phyloP scores from a whole-genome alignment of 768 basidiomycete genomes.

The Amanita rubescens region DNA sequence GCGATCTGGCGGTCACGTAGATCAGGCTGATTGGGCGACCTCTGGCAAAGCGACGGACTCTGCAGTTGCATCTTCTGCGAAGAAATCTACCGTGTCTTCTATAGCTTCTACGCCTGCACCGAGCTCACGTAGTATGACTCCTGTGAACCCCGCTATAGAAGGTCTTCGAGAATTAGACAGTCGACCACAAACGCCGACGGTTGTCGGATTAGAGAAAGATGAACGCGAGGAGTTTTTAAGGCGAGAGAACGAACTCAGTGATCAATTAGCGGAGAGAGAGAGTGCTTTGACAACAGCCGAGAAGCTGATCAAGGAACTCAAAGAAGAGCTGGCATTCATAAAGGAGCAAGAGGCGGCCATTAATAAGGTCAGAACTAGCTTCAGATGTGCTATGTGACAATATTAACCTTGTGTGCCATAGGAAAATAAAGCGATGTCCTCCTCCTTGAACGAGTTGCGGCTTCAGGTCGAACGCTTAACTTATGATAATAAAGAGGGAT shows the following conservation, averaged over 20 bases:
- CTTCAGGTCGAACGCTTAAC: slow-evolving; percentile 87
- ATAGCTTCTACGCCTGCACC: slow-evolving; percentile 50
- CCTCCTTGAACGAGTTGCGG: slow-evolving; percentile 87
- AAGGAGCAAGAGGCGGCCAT: slow-evolving; percentile 83
- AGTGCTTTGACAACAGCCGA: slow-evolving; percentile 70
- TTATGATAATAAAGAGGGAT: slow-evolving; percentile 93
- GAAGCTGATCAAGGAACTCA: slow-evolving; percentile 81
- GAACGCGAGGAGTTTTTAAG: slow-evolving; percentile 96
- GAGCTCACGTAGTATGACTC: slow-evolving; percentile 54
- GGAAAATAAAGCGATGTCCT: slow-evolving; percentile 94
- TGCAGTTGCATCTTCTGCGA: slow-evolving; percentile 45
- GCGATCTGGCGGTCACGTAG: slow-evolving; percentile 82
- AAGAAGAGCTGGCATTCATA: slow-evolving; percentile 82
- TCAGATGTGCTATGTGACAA: not conserved
- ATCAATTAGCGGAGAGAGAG: slow-evolving; percentile 89
- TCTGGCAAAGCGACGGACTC: slow-evolving; percentile 52
- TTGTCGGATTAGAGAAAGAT: slow-evolving; percentile 85
- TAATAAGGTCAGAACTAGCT: slow-evolving; percentile 48
- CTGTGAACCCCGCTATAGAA: slow-evolving; percentile 68
- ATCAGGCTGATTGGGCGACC: slow-evolving; percentile 74
- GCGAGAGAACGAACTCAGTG: slow-evolving; percentile 94
- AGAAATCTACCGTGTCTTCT: slow-evolving; percentile 59
- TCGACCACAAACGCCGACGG: slow-evolving; percentile 89
- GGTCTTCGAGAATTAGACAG: slow-evolving; percentile 72
- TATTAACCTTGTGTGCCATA: slow-evolving; percentile 19